Percentiles rank a stretch among this genome's conserved stretches.
phyloP scores from a whole-genome alignment of 2,329 filamentous ascomycete genomes.

The Pseudocercospora ulei region DNA sequence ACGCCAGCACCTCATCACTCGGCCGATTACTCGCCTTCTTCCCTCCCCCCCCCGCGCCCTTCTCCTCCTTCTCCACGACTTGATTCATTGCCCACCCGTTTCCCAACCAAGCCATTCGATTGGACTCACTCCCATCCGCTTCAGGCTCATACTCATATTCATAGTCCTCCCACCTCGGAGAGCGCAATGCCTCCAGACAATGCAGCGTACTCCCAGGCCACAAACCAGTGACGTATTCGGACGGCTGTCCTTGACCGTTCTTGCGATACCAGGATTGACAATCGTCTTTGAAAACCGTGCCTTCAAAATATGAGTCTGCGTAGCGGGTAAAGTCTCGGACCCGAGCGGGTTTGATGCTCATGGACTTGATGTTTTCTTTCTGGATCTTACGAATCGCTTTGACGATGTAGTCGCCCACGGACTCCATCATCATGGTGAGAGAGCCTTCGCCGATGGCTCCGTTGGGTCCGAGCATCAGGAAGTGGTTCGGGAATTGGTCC shows the following conservation, averaged over 20 bases:
- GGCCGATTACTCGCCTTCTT: slow-evolving; percentile 24
- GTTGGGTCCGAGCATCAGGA: slow-evolving; percentile 18
- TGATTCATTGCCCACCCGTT: slow-evolving; percentile 48
- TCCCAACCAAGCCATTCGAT: slow-evolving; percentile 18
- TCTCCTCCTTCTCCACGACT: slow-evolving; percentile 19
- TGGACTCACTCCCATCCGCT: no score
- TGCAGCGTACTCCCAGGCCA: slow-evolving; percentile 18
- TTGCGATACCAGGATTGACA: slow-evolving; percentile 51
- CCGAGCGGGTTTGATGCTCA: slow-evolving; percentile 34
- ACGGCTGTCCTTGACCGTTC: slow-evolving; percentile 28
- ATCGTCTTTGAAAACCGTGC: slow-evolving; percentile 17
- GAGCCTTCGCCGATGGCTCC: slow-evolving; percentile 18
- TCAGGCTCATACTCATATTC: slow-evolving; percentile 31
- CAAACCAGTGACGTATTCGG: slow-evolving; percentile 9
- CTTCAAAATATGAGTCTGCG: slow-evolving; percentile 15
- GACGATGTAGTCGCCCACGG: slow-evolving; percentile 17
- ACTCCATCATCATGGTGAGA: slow-evolving; percentile 17
- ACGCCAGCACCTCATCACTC: slow-evolving; percentile 36
- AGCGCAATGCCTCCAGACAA: slow-evolving; percentile 27
- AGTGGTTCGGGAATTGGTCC: slow-evolving; percentile 17
- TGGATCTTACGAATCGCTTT: slow-evolving; percentile 19
- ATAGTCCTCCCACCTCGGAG: slow-evolving; percentile 42
- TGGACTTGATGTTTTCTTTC: slow-evolving; percentile 19
- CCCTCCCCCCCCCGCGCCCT: neutral
- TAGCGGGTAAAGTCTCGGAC: slow-evolving; percentile 41